Evolutionary conservation across 371 early-diverging fungal genomes (phyloP).

Genomic region (Rhizomucor miehei): DNA sequence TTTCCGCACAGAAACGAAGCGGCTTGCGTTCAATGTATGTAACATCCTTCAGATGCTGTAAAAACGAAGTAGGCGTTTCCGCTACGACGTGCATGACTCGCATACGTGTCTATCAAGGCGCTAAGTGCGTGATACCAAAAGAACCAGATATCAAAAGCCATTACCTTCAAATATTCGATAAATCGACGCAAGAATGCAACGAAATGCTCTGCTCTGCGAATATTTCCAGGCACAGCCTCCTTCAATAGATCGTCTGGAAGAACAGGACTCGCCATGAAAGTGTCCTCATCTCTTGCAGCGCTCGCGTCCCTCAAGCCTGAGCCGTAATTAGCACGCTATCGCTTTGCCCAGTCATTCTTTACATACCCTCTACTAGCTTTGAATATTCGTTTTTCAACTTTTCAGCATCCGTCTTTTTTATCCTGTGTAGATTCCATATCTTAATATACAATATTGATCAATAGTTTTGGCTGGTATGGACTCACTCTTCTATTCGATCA

Average conservation of each 20-base stretch:
- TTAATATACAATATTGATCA: not conserved
- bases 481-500: conserved; percentile 70
- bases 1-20: conserved; percentile 90
- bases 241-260: conserved; percentile 90
- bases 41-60: conserved; percentile 90
- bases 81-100: conserved; percentile 97
- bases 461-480: not conserved
- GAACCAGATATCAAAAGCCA: not conserved
- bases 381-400: conserved; percentile 87
- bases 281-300: conserved; percentile 71
- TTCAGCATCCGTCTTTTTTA: conserved; percentile 85
- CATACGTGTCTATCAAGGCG: conserved; percentile 76
- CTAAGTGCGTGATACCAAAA: not conserved
- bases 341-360: too few relatives aligned
- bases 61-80: conserved; percentile 92
- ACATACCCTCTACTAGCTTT: conserved; percentile 77
- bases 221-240: conserved; percentile 98
- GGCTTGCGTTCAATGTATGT: conserved; percentile 95
- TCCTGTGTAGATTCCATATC: conserved; percentile 30
- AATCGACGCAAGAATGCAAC: conserved; percentile 95
- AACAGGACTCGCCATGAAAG: conserved; percentile 78
- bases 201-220: conserved; percentile 98
- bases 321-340: not conserved
- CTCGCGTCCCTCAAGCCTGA: conserved; percentile 74
- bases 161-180: conserved; percentile 96